phyloP scores from a whole-genome alignment of 2,329 filamentous ascomycete species.

The Clonostachys byssicola region DNA sequence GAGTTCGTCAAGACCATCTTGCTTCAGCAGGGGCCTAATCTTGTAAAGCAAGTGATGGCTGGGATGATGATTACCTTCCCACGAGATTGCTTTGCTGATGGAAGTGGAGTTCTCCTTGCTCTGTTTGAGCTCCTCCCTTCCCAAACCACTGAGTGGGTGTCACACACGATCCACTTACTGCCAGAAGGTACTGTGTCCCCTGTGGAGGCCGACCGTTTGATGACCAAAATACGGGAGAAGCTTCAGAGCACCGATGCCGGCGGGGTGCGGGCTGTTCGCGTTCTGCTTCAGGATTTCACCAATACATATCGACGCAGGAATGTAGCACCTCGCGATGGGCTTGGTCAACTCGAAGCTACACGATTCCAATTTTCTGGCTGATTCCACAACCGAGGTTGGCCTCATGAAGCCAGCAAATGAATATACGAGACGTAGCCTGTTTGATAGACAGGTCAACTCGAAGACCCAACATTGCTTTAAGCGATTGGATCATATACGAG shows the following conservation, averaged over 20 bases:
- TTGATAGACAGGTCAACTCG: too few relatives aligned
- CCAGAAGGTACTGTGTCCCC: constrained; percentile 78
- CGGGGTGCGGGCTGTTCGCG: constrained; percentile 71
- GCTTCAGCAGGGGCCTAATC: constrained; percentile 63
- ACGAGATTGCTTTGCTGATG: constrained; percentile 90
- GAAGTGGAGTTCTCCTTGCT: constrained; percentile 84
- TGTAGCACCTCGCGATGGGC: constrained; percentile 87
- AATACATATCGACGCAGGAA: constrained; percentile 91
- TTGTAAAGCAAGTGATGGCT: constrained; percentile 86
- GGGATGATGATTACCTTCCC: constrained; percentile 99
- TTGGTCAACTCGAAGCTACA: constrained; percentile 81
- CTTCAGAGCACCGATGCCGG: constrained; percentile 60
- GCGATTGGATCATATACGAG: too few relatives aligned
- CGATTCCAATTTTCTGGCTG: constrained; percentile 68
- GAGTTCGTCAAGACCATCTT: constrained; percentile 71
- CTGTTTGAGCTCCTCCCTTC: constrained; percentile 84
- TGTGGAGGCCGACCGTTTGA: constrained; percentile 74
- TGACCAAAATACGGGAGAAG: constrained; percentile 76
- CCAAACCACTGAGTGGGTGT: constrained; percentile 78
- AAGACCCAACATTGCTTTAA: too few relatives aligned
- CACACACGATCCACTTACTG: constrained; percentile 77
- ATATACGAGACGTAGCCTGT: too few relatives aligned
- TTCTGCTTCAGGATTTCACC: constrained; percentile 91
- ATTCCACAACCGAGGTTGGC: not conserved
- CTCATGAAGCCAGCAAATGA: too few relatives aligned